These are phyloP conservation scores for Polychytrium aggregatum DNA, from an alignment of 192 early-diverging fungal species.

Conservation along the genomic window DNA sequence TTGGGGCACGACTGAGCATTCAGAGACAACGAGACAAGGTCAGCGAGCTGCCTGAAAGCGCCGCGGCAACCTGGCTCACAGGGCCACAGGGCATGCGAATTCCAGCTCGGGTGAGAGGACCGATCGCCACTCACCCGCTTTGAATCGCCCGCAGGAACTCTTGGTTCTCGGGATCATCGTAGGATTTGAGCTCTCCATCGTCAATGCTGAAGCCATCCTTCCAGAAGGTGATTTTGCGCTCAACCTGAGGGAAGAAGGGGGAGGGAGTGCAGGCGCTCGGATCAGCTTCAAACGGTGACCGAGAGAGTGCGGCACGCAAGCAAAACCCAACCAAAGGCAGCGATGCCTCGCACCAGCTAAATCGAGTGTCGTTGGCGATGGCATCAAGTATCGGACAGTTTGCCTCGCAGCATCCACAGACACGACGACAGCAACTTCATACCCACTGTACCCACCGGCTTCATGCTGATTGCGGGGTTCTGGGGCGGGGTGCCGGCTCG, in stretches of 20 bases:
- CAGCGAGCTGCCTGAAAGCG: neutral
- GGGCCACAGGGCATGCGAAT: neutral
- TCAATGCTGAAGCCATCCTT: constrained; percentile 91
- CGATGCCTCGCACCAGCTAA: neutral
- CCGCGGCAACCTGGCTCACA: neutral
- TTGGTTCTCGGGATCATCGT: constrained; percentile 79
- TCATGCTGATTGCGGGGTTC: neutral
- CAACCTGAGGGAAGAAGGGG: too few species aligned
- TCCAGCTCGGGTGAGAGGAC: neutral
- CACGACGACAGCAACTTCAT: neutral
- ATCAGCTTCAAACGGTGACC: constrained; percentile 17
- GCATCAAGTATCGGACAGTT: neutral
- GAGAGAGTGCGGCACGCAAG: neutral
- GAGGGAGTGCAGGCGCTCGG: constrained; percentile 1
- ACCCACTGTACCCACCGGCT: neutral
- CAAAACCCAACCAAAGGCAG: neutral
- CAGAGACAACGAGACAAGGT: constrained; percentile 2
- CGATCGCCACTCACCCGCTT: constrained; percentile 60
- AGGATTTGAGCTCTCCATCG: constrained; percentile 77
- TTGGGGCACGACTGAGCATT: constrained; percentile 60
- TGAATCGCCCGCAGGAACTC: constrained; percentile 79
- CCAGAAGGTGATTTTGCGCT: constrained; percentile 88
- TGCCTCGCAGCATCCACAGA: neutral
- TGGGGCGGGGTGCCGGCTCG: neutral
- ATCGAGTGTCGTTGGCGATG: neutral